phyloP scores from a whole-genome alignment of 2,329 filamentous ascomycete species.

The Epichloe hybrida region DNA sequence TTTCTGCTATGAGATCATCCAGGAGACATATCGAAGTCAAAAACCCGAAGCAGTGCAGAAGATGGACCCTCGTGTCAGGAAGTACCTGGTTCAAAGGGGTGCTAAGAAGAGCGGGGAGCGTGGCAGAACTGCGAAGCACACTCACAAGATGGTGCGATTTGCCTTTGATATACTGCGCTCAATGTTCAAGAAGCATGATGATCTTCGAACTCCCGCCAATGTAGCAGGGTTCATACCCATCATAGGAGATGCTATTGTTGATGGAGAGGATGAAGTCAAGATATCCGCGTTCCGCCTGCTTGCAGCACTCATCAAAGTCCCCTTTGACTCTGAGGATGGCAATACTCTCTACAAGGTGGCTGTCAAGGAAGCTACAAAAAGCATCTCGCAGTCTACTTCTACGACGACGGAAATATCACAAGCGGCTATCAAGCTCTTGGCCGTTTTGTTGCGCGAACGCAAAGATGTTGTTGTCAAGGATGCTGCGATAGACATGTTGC shows the following conservation, averaged over 20 bases:
- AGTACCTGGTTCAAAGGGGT: conserved; percentile 70
- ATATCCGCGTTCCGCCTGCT: conserved; percentile 77
- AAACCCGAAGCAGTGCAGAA: conserved; percentile 37
- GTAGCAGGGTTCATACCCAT: conserved; percentile 77
- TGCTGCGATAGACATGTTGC: conserved; percentile 66
- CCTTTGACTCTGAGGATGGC: conserved; percentile 58
- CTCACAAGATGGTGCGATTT: conserved; percentile 80
- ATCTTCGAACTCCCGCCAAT: conserved; percentile 65
- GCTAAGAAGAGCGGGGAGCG: conserved; percentile 61
- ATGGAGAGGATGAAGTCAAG: conserved; percentile 84
- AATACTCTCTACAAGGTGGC: conserved; percentile 58
- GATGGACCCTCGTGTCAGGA: conserved; percentile 48
- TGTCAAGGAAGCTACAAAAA: conserved; percentile 65
- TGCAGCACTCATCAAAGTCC: conserved; percentile 71
- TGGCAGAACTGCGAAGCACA: conserved; percentile 61
- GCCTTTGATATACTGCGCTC: conserved; percentile 75
- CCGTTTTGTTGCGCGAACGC: conserved; percentile 71
- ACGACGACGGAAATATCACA: conserved; percentile 78
- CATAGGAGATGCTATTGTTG: conserved; percentile 73
- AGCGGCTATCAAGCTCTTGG: conserved; percentile 76
- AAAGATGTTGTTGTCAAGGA: conserved; percentile 66
- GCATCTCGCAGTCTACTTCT: conserved; percentile 61
- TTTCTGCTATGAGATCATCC: conserved; percentile 90
- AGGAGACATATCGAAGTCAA: conserved; percentile 62
- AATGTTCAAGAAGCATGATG: conserved; percentile 74